These are phyloP conservation scores for Amanita exitialis DNA, from an alignment of 768 basidiomycete genomes.

Conservation along the genomic window DNA sequence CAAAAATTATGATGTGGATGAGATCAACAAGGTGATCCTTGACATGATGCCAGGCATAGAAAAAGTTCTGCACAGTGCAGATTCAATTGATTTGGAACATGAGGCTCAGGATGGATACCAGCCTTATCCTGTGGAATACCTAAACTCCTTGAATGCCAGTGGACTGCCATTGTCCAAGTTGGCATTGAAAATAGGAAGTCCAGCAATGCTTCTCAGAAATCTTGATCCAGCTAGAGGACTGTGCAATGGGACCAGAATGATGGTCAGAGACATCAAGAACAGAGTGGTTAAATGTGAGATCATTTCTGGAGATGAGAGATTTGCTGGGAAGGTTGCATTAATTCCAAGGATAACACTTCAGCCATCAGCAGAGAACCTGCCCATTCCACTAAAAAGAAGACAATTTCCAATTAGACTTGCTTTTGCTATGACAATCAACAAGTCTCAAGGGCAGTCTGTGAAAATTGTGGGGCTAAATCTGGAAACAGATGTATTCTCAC, in stretches of 20 bases:
- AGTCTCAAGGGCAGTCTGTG: constrained; percentile 37
- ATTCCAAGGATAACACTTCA: constrained; percentile 28
- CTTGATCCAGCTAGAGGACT: constrained; percentile 23
- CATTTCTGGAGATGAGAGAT: constrained; percentile 22
- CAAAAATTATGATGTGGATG: constrained; percentile 22
- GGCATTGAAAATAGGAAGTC: constrained; percentile 19
- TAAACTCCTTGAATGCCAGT: constrained; percentile 25
- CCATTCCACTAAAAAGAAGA: constrained; percentile 20
- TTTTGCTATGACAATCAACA: constrained; percentile 41
- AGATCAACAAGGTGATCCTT: constrained; percentile 17
- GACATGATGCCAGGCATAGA: constrained; percentile 6
- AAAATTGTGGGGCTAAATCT: constrained; percentile 9
- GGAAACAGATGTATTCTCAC: not conserved
- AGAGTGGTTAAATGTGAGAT: constrained; percentile 31
- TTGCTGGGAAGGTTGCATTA: constrained; percentile 21
- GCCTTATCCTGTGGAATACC: constrained; percentile 24
- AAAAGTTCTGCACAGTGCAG: constrained; percentile 17
- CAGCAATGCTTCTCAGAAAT: constrained; percentile 35
- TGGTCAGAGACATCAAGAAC: constrained; percentile 14
- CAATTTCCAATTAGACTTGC: constrained; percentile 35
- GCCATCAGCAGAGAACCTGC: constrained; percentile 16
- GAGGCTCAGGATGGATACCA: constrained; percentile 14
- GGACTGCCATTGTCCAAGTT: constrained; percentile 30
- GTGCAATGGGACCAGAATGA: constrained; percentile 21
- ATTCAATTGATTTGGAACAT: constrained; percentile 13